Evolutionary conservation across 2,329 filamentous ascomycete genomes (phyloP), one percentile per base, ranked within the genome.

Genomic region (Bimuria novae-zelandiae): DNA sequence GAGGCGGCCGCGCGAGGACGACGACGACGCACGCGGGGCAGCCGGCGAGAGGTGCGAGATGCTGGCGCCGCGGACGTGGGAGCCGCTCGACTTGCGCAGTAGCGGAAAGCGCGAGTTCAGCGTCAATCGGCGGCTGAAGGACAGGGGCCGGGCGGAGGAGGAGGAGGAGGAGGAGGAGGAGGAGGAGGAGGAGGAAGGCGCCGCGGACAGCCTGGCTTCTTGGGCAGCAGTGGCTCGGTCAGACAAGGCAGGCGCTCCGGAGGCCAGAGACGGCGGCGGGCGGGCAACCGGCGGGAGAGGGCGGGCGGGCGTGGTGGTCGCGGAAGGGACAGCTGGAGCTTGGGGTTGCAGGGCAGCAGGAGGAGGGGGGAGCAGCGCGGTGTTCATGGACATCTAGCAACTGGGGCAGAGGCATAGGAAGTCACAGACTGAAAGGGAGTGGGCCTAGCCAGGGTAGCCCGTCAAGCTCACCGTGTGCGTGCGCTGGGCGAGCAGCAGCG

Each of bases 301-400:
- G 16, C 19, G 27, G 48, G 54, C 23, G 56, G 45, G 41, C n/a
- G 51, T n/a, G 47, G 23, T 27, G 44, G 52, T 52, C 51, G 57
- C 36, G 23, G 46, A 56, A 44, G 36, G 53, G 49, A 16, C 40
- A 45, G 40, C 60, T 54, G 40, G 63, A 59, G 44, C 12, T 12
- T 30, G 30, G 12, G 33, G 16, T 7, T 27, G 57, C 51, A 45
- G 64, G 53, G 49, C 55, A 49, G 39, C 62, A 57, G 41, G 58
- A 56, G 55, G 68, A 59, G 52, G 61, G 56, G 59, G 69, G 65
- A 37, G 58, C 56, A 63, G 62, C 52, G 69, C 61, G 46, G 65
- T 67, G 48, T 66, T 67, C 56, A 61, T 67, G 61, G 68, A 67
- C 70, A 72, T 72, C 61, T 59, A 60, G 64, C 62, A 63, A 60